These are phyloP conservation scores for Colletotrichum gloeosporioides DNA, from an alignment of 2,329 filamentous ascomycete species.

Conservation along the genomic window DNA sequence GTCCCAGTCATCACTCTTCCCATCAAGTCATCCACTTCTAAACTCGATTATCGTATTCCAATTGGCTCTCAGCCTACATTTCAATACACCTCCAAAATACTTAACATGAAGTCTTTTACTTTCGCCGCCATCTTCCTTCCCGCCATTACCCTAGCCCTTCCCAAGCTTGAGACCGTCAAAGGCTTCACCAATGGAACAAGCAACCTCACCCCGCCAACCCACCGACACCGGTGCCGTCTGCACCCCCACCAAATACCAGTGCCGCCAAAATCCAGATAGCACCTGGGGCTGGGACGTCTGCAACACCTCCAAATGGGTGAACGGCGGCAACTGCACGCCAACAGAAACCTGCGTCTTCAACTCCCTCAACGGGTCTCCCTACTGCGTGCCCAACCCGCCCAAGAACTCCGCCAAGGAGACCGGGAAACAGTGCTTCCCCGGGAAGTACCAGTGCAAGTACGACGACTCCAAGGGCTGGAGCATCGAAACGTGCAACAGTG, in stretches of 20 bases:
- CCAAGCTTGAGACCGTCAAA: background rate
- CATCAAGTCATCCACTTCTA: background rate
- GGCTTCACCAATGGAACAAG: background rate
- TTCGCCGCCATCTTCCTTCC: background rate
- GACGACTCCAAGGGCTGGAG: background rate
- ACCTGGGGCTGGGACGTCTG: conserved; percentile 1
- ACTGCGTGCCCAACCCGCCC: conserved; percentile 1
- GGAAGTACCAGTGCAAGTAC: conserved; percentile 3
- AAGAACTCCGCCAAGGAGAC: background rate
- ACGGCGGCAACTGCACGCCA: background rate
- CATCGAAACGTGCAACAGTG: background rate
- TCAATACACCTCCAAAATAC: background rate
- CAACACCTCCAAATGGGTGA: background rate
- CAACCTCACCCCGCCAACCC: background rate
- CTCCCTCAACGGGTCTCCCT: conserved; percentile 9
- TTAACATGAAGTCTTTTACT: background rate
- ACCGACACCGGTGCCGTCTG: background rate
- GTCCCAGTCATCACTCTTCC: too few relatives aligned
- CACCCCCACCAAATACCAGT: background rate
- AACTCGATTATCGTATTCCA: background rate
- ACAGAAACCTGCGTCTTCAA: conserved; percentile 18
- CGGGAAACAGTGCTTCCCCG: background rate
- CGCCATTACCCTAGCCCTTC: background rate
- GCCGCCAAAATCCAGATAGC: background rate
- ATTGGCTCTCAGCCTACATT: background rate